A percentile compares a stretch with the other conserved stretches of the same genome.
These are phyloP conservation scores for Arxiozyma telluris DNA, from an alignment of 1,139 yeast genomes.

Conservation along the genomic window DNA sequence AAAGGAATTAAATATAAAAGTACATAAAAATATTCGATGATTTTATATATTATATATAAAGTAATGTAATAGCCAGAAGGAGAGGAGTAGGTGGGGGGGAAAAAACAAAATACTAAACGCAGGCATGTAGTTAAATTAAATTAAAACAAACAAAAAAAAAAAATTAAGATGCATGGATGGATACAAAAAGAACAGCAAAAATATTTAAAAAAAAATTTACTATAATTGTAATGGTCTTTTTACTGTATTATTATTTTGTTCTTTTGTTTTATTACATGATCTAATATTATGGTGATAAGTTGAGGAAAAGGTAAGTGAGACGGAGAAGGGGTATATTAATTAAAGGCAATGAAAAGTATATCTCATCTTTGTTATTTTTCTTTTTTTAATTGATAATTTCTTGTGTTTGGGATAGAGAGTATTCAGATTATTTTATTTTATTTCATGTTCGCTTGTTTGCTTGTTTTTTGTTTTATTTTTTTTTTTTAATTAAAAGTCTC, in stretches of 20 bases:
- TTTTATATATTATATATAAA: too few relatives aligned
- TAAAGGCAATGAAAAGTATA: not conserved
- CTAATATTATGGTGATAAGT: not conserved
- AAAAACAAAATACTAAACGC: too few relatives aligned
- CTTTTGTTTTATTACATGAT: not conserved
- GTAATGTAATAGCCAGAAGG: not conserved
- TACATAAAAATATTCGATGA: not conserved
- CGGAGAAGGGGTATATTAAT: not conserved
- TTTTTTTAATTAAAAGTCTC: constrained; percentile 16
- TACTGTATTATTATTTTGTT: too few relatives aligned
- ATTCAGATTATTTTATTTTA: too few relatives aligned
- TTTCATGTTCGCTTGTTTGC: not conserved
- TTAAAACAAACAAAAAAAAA: too few relatives aligned
- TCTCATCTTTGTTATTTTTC: not conserved
- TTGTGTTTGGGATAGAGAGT: not conserved
- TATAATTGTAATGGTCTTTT: too few relatives aligned
- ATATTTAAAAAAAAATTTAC: too few relatives aligned
- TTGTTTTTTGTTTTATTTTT: not conserved
- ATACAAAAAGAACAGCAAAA: too few relatives aligned
- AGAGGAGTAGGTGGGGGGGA: not conserved
- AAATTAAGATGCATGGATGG: not conserved
- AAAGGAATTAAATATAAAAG: too few relatives aligned
- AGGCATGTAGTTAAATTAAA: not conserved
- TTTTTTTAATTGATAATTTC: not conserved
- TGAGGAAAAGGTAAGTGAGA: not conserved